Percentiles rank a stretch among this genome's conserved stretches.
phyloP scores from a whole-genome alignment of 106 monocot genomes.

The Posidonia australis region DNA sequence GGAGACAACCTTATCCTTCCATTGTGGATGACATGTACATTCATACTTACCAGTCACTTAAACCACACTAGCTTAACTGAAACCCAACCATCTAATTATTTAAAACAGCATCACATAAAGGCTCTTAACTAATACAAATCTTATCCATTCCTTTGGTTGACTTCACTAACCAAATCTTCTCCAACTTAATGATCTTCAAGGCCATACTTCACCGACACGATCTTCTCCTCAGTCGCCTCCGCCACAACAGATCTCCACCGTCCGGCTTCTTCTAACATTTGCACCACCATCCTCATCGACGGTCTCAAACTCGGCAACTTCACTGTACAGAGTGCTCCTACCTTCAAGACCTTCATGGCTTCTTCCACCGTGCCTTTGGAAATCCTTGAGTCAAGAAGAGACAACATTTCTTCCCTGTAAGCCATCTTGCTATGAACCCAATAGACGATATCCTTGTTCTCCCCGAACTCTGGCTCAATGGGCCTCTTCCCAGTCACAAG shows the following conservation, averaged over 20 bases:
- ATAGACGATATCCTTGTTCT: constrained; percentile 18
- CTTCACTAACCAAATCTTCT: too few species aligned
- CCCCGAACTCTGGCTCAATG: constrained; percentile 20
- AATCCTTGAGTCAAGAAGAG: constrained; percentile 7
- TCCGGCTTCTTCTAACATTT: constrained; percentile 18
- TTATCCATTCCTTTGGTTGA: too few species aligned
- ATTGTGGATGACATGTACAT: too few species aligned
- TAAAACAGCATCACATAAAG: too few species aligned
- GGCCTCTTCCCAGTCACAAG: constrained; percentile 20
- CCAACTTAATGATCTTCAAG: too few species aligned
- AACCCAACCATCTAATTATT: too few species aligned
- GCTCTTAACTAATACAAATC: too few species aligned
- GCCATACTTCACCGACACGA: too few species aligned
- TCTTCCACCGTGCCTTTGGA: constrained; percentile 6
- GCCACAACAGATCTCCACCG: neutral
- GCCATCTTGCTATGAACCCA: constrained; percentile 16
- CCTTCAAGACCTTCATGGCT: constrained; percentile 14
- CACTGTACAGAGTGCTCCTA: constrained; percentile 17
- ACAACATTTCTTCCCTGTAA: neutral
- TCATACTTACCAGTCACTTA: too few species aligned
- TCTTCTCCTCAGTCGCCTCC: too few species aligned
- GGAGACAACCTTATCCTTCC: too few species aligned
- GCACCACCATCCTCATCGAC: constrained; percentile 17
- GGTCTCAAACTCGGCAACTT: constrained; percentile 16
- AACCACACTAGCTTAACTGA: too few species aligned